Percentiles rank a stretch among this genome's conserved stretches.
Conservation (phyloP, 78 protist genomes). For the Tieghemostelium lacteum region DNA sequence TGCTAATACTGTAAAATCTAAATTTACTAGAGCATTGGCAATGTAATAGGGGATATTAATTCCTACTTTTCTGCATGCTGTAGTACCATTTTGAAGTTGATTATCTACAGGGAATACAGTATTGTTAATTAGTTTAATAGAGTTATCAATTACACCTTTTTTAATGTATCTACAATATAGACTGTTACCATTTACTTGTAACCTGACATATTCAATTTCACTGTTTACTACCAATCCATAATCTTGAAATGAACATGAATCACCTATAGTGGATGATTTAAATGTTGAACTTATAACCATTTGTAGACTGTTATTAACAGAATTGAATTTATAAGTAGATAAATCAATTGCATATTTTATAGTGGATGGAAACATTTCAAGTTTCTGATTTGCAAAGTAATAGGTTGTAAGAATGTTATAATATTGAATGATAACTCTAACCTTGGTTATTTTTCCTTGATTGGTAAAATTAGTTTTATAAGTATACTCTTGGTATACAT, state of each 20-base stretch:
- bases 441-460: neutral
- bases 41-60: no score
- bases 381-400: neutral
- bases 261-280: neutral
- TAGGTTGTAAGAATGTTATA: neutral
- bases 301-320: constrained; percentile 1
- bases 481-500: neutral
- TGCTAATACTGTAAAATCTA: no score
- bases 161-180: no score
- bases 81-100: no score
- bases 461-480: neutral
- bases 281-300: constrained; percentile 24
- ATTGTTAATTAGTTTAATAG: no score
- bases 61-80: no score
- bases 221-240: no score
- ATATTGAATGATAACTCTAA: constrained; percentile 2
- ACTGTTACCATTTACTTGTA: no score
- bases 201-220: no score
- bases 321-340: neutral
- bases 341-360: constrained; percentile 36
- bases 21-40: no score
- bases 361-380: constrained; percentile 37
- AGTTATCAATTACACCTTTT: no score
- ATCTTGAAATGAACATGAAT: neutral
- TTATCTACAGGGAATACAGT: no score